Conservation (phyloP, 306 rosid species). For the Cicer cuneatum region DNA sequence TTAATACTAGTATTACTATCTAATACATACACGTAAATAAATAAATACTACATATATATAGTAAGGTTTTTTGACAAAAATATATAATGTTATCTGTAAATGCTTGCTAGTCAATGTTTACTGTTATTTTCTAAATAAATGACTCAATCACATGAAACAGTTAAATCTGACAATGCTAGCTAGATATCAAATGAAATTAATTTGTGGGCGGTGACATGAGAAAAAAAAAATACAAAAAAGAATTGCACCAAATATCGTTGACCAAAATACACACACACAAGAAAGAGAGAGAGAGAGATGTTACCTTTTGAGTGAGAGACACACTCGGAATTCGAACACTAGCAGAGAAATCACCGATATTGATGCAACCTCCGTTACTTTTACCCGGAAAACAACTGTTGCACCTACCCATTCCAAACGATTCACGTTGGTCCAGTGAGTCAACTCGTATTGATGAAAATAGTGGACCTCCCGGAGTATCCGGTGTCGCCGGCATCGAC, state of each 20-base stretch:
- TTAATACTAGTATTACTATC: too few relatives aligned
- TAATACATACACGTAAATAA: too few relatives aligned
- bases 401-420: slow-evolving; percentile 67
- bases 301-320: slow-evolving; percentile 87
- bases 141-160: slow-evolving; percentile 1
- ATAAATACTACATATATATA: too few relatives aligned
- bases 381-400: slow-evolving; percentile 73
- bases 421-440: slow-evolving; percentile 71
- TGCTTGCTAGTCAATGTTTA: not conserved
- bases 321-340: slow-evolving; percentile 58
- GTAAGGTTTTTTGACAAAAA: too few relatives aligned
- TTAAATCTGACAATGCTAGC: not conserved
- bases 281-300: not conserved
- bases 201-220: not conserved
- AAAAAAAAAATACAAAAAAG: not conserved
- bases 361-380: slow-evolving; percentile 58
- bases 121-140: slow-evolving; percentile 1
- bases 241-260: slow-evolving; percentile 12
- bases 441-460: slow-evolving; percentile 71
- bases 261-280: not conserved
- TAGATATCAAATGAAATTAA: slow-evolving; percentile 25
- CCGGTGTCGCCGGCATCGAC: slow-evolving; percentile 82
- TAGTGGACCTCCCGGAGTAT: slow-evolving; percentile 66
- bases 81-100: not conserved
- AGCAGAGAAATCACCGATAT: slow-evolving; percentile 54